Base-by-base conservation (phyloP, 1,284 basidiomycete genomes). In the Cutaneotrichosporon spelunceum region DNA sequence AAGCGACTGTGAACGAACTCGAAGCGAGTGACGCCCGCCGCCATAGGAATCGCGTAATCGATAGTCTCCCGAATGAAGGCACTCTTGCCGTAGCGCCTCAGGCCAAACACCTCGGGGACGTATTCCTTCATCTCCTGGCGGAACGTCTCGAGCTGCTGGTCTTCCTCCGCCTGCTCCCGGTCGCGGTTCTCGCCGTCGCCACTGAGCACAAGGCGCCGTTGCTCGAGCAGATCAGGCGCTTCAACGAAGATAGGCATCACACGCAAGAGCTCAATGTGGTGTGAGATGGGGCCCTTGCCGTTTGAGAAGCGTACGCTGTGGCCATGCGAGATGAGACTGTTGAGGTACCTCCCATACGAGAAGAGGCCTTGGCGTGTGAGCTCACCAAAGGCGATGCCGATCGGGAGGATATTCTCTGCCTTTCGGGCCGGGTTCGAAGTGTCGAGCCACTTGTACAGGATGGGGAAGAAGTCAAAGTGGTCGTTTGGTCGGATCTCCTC, bases 361-460 rank as follows among this genome's bases (percentile, higher is more conserved):
- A 95, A 94, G 23, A 93, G 75, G 4, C 85, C 87, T 27, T 83
- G 80, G 68, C 88, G 85, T 5, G 89, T 86, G 2, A 95, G 83
- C 72, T 91, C 88, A 13, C 89, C 91, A 63, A 88, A 89, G 5
- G 93, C 80, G 24, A 88, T 81, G 10, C 90, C 85, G 39, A 93
- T 84, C 21, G 84, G 81, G 42, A 81, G 80, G 2, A 88, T 78
- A 71, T 87, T 90, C 19, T 80, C 79, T 4, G 76, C 66, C 34
- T 89, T 84, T 7, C 81, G 83, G 4, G 87, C 86, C 13, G 85
- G 83, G 5, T 84, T 83, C 13, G 83, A 87, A 0, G 81, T 82
- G 71, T 93, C 89, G 27, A 95, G 82, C 93, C 93, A 95, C 60
- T 89, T 87, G 72, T 93, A 92, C 2, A 94, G 74, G 16, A 72